These are phyloP conservation scores for Cocos nucifera DNA, from an alignment of 176 grass and related monocot species.

Conservation along the genomic window DNA sequence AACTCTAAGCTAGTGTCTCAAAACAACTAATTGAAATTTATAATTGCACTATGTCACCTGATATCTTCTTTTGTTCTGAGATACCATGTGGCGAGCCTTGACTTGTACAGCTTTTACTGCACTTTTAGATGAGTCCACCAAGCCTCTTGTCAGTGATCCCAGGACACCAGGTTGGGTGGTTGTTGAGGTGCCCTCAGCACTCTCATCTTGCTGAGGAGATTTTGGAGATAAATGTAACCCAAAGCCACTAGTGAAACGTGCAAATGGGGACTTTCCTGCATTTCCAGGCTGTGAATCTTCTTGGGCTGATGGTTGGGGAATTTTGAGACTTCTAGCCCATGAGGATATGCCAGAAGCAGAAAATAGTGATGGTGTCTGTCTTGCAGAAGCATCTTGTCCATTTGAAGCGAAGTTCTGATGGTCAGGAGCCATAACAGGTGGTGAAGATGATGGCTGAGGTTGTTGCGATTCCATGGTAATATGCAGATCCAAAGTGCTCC, in stretches of 20 bases:
- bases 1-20: too few species aligned
- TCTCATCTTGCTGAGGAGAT: conserved; percentile 39
- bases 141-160: conserved; percentile 79
- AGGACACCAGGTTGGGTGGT: conserved; percentile 62
- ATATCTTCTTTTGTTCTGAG: conserved; percentile 96
- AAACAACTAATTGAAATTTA: too few species aligned
- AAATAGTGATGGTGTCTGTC: conserved; percentile 40
- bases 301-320: conserved; percentile 45
- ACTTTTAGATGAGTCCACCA: conserved; percentile 88
- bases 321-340: conserved; percentile 89
- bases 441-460: conserved; percentile 33
- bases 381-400: conserved; percentile 38
- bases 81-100: conserved; percentile 92
- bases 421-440: conserved; percentile 3
- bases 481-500: too few species aligned
- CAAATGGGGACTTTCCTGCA: conserved; percentile 69
- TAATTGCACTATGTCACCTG: conserved; percentile 43
- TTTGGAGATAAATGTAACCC: conserved; percentile 68
- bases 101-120: conserved; percentile 98
- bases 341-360: conserved; percentile 73
- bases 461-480: conserved; percentile 46
- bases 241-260: conserved; percentile 73
- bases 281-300: conserved; percentile 49
- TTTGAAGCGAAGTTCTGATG: conserved; percentile 28
- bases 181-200: conserved; percentile 40